A percentile compares a stretch with the other conserved stretches of the same genome.
phyloP scores from a whole-genome alignment of 2,329 filamentous ascomycete species.

The Aplosporella prunicola region DNA sequence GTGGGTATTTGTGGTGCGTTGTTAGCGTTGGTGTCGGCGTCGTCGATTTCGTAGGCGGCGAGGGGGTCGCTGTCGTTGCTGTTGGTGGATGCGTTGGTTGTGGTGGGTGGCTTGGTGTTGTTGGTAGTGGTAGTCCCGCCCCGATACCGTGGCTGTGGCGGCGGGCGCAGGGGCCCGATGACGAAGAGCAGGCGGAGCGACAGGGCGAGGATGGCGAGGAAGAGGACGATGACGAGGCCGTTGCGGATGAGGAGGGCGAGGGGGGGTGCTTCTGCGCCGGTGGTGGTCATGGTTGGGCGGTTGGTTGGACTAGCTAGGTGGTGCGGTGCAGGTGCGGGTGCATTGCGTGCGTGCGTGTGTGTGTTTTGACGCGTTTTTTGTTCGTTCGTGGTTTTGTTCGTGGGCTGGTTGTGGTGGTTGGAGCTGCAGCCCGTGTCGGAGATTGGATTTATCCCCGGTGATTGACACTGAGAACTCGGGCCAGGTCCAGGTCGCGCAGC shows the following conservation, averaged over 20 bases:
- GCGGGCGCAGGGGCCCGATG: constrained; percentile 23
- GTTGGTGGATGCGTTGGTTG: constrained; percentile 10
- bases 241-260: constrained; percentile 3
- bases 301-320: no score
- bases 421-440: no score
- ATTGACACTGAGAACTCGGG: no score
- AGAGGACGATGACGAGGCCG: constrained; percentile 18
- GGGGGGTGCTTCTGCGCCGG: no score
- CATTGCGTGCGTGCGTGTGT: no score
- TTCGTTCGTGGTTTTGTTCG: no score
- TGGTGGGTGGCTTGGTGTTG: background rate
- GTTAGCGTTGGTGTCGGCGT: background rate
- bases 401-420: no score
- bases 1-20: constrained; percentile 18
- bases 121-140: background rate
- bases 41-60: background rate
- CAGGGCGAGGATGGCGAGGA: constrained; percentile 24
- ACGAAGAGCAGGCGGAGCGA: constrained; percentile 32
- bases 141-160: constrained; percentile 9
- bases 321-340: no score
- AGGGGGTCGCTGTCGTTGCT: constrained; percentile 6
- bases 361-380: no score
- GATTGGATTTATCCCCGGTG: no score
- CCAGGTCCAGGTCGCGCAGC: no score
- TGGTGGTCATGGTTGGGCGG: no score